Base-by-base conservation (phyloP, 495 filamentous ascomycete genomes). In the Tuber magnatum region DNA sequence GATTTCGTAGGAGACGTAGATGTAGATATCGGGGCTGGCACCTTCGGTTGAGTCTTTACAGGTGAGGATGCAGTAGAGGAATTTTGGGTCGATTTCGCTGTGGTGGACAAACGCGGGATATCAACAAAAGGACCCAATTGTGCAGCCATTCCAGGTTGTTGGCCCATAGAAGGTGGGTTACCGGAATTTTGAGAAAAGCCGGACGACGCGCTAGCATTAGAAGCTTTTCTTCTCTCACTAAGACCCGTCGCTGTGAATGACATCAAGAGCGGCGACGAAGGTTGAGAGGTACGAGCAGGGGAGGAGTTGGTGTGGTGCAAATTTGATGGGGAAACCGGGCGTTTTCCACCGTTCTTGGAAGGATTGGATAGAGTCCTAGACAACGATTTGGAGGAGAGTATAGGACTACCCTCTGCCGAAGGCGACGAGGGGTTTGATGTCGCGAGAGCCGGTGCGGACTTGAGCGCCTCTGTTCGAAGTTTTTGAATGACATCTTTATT, bases 401-500 rank as follows among this genome's bases (percentile, higher is more conserved):
- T 85, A 5, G 95, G 95, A 80, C 94, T 97, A 9, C 93, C 91
- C 80, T 98, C 96, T 51, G 97, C 81, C 0, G 88, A 89, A 22
- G 92, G 92, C 40, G 86, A 88, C 20, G 86, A 82, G 14, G 88
- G 86, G 38, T 86, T 87, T 20, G 85, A 83, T 41, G 83, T 81
- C 65, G 81, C 77, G 35, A 86, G 81, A 35, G 88, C 85, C 40
- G 85, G 84, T 28, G 83, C 81, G 35, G 84, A 81, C 71, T 83
- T 83, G 82, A 94, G 85, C 43, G 93, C 94, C 82, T 97, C 94
- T 40, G 93, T 92, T 16, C 94, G 89, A 74, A 99, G 87, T 81
- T 97, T 97, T 81, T 98, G 94, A 51, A 99, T 95, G 65, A 97
- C 93, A 82, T 99, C 96, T 82, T 98, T 98, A 83, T 99, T 99